phyloP scores from a whole-genome alignment of 2,329 filamentous ascomycete genomes.

The Cytospora chrysosperma region DNA sequence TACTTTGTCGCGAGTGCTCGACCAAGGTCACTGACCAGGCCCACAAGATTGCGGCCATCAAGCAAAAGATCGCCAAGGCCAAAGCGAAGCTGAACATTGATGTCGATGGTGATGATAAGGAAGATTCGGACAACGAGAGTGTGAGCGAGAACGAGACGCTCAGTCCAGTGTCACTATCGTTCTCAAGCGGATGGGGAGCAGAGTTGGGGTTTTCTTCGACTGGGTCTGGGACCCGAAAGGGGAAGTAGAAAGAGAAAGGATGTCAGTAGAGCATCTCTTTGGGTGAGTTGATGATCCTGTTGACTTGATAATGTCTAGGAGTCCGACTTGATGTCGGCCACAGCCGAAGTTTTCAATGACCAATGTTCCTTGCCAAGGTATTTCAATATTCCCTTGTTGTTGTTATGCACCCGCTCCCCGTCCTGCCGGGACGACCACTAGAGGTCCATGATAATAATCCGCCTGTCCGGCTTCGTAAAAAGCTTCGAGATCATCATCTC shows the following conservation, averaged over 20 bases:
- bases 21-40: not conserved
- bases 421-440: not conserved
- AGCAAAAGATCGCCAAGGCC: conserved; percentile 21
- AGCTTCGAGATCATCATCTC: no score
- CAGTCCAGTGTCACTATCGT: not conserved
- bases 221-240: not conserved
- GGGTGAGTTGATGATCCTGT: not conserved
- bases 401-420: not conserved
- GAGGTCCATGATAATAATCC: no score
- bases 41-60: conserved; percentile 21
- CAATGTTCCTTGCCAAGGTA: no score
- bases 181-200: not conserved
- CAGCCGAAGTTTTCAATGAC: not conserved
- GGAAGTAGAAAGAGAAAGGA: not conserved
- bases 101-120: not conserved
- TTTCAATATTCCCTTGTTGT: not conserved
- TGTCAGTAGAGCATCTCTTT: not conserved
- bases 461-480: no score
- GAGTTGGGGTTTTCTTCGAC: not conserved
- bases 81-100: conserved; percentile 20
- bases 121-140: not conserved
- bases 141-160: not conserved
- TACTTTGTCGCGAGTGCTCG: conserved; percentile 24
- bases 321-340: not conserved
- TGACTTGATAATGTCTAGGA: not conserved